phyloP scores from a whole-genome alignment of 2,329 filamentous ascomycete genomes.

The Basipetospora chlamydospora region DNA sequence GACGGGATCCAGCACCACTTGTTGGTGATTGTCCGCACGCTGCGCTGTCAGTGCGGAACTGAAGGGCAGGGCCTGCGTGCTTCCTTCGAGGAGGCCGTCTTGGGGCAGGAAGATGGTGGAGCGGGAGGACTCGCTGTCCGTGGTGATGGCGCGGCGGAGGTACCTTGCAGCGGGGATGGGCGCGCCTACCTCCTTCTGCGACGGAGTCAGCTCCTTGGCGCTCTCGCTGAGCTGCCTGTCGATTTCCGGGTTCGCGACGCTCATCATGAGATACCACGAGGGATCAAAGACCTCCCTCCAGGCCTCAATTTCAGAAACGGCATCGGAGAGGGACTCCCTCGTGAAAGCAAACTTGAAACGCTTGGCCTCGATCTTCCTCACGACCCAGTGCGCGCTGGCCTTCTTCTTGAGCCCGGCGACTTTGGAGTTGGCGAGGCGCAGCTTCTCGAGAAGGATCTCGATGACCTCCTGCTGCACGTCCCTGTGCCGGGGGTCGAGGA shows the following conservation, averaged over 20 bases:
- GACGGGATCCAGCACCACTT: neutral
- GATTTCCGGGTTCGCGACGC: slow-evolving; percentile 3
- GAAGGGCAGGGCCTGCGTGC: slow-evolving; percentile 4
- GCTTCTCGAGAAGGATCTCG: slow-evolving; percentile 9
- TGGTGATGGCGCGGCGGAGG: slow-evolving; percentile 16
- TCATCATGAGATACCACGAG: slow-evolving; percentile 9
- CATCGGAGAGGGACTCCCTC: slow-evolving; percentile 7
- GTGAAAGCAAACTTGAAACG: slow-evolving; percentile 4
- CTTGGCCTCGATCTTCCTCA: slow-evolving; percentile 1
- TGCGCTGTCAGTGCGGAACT: slow-evolving; percentile 2
- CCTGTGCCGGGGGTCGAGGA: slow-evolving; percentile 10
- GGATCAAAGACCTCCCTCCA: slow-evolving; percentile 8
- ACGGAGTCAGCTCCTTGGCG: neutral
- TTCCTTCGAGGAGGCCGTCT: neutral
- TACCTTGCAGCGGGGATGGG: slow-evolving; percentile 17
- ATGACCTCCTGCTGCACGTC: slow-evolving; percentile 10
- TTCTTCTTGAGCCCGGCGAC: slow-evolving; percentile 4
- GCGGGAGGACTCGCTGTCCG: neutral
- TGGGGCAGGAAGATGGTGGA: slow-evolving; percentile 1
- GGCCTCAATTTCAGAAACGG: slow-evolving; percentile 7
- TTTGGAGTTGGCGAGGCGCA: slow-evolving; percentile 8
- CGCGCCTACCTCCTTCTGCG: slow-evolving; percentile 13
- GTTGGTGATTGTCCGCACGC: neutral
- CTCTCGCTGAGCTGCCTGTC: slow-evolving; percentile 6
- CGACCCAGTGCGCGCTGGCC: neutral